Evolutionary conservation across 148 eudicot species (phyloP), one percentile per base, ranked within the genome.

Genomic region (Euryodendron excelsum): DNA sequence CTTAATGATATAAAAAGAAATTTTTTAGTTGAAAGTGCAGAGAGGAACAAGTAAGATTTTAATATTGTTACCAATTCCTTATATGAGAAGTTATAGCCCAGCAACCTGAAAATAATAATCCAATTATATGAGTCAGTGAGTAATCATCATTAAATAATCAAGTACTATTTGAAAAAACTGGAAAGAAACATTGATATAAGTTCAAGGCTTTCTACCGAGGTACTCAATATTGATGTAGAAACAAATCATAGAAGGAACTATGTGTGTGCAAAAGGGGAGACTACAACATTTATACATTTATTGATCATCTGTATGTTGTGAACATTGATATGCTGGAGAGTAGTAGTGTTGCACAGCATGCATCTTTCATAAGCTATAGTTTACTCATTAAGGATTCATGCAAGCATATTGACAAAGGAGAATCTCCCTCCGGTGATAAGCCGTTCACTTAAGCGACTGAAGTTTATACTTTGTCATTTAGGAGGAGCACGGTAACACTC

Each of bases 71-170:
- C 93, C 98, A 94, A 48, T 77, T 80, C 5, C 55, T 76, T 28
- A 93, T 82, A 79, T 78, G 98, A 74, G 88, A 88, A 63, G 91
- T 91, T 12, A 58, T 47, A 36, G 34, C 79, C 98, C 98, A 95
- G 89, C 98, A 95, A 88, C 86, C 98, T 94, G 97, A 86, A 78
- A 84, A 70, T 44, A 56, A 67, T 73, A 67, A 77, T 58, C 33
- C 69, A 61, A 21, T 77, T 80, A n/a, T n/a, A n/a, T n/a, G 44
- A 50, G 10, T 11, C 53, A 45, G 56, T 78, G 15, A 48, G 60
- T 45, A 41, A 61, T 59, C 45, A 34, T 60, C 76, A 59, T 70
- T 28, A 31, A 71, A 23, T 23, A 61, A 61, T 63, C 61, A 67
- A 33, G 41, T 52, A 39, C 37, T 6, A 65, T 62, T 58, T 30